phyloP scores from a whole-genome alignment of 164 flowering plant genomes.

The Berberis thunbergii region DNA sequence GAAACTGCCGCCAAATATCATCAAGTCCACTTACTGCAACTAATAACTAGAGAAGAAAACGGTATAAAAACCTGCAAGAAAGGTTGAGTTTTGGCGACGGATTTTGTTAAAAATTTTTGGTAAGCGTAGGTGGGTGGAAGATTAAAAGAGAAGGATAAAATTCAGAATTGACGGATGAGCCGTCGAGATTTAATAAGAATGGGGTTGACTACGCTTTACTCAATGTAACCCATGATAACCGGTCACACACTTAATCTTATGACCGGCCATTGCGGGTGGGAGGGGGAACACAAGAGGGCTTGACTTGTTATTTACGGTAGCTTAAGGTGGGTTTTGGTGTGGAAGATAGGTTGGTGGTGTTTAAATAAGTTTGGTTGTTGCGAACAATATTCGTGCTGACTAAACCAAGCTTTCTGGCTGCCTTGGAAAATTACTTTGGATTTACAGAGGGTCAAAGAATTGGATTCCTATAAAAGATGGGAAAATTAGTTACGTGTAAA shows the following conservation, averaged over 20 bases:
- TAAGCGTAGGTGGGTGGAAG: background rate
- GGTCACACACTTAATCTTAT: constrained; percentile 27
- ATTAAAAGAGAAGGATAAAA: constrained; percentile 1
- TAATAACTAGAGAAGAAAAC: constrained; percentile 11
- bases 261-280: constrained; percentile 39
- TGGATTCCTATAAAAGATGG: no score
- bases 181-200: constrained; percentile 6
- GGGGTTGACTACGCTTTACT: constrained; percentile 22
- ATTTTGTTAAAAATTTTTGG: constrained; percentile 8
- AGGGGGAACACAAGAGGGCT: no score
- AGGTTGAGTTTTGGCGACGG: constrained; percentile 10
- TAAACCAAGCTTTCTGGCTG: no score
- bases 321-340: no score
- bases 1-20: constrained; percentile 29
- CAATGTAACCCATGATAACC: constrained; percentile 44
- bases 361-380: no score
- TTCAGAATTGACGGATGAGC: constrained; percentile 7
- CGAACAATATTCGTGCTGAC: no score
- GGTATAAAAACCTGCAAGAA: no score
- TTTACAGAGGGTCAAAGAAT: no score
- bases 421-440: no score
- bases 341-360: no score
- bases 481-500: no score
- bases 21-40: constrained; percentile 27
- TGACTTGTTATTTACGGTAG: no score